A percentile compares a stretch with the other conserved stretches of the same genome.
Evolutionary conservation across 306 rosid species (phyloP).

Genomic region (Rubus idaeus): DNA sequence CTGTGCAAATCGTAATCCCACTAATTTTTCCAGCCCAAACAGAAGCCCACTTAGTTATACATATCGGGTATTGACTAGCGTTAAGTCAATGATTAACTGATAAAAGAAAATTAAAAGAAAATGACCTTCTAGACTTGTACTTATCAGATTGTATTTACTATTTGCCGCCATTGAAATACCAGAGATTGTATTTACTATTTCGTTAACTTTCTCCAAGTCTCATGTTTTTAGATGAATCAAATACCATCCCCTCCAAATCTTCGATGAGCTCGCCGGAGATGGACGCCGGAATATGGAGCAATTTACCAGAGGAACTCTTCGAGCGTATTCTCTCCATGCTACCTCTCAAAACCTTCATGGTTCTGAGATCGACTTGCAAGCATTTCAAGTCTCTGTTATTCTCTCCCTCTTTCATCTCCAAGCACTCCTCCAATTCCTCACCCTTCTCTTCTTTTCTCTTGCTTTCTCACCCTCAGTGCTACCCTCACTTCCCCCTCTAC

Average conservation of each 20-base stretch:
- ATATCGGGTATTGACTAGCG: not conserved
- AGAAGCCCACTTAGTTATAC: not conserved
- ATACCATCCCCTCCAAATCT: not conserved
- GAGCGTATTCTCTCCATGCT: conserved; percentile 68
- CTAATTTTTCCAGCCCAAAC: not conserved
- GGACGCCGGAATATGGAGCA: conserved; percentile 87
- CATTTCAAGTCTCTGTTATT: conserved; percentile 61
- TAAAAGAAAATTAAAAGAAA: not conserved
- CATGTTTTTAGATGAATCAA: not conserved
- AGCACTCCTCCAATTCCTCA: conserved; percentile 46
- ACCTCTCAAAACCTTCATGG: conserved; percentile 60
- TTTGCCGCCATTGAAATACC: too few species aligned
- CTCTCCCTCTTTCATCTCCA: conserved; percentile 64
- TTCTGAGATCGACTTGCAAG: conserved; percentile 81
- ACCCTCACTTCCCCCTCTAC: conserved; percentile 56
- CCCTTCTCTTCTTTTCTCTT: conserved; percentile 73
- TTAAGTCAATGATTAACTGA: not conserved
- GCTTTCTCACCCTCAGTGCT: conserved; percentile 76
- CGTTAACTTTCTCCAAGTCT: not conserved
- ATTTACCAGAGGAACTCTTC: conserved; percentile 62
- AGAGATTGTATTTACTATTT: not conserved
- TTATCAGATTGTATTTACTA: not conserved
- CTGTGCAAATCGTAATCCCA: not conserved
- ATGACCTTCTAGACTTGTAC: not conserved
- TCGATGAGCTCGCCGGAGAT: conserved; percentile 29